A percentile compares a stretch with the other conserved stretches of the same genome.
These are phyloP conservation scores for Vitis hybrid DNA, from an alignment of 177 flowering plant species.

Conservation along the genomic window DNA sequence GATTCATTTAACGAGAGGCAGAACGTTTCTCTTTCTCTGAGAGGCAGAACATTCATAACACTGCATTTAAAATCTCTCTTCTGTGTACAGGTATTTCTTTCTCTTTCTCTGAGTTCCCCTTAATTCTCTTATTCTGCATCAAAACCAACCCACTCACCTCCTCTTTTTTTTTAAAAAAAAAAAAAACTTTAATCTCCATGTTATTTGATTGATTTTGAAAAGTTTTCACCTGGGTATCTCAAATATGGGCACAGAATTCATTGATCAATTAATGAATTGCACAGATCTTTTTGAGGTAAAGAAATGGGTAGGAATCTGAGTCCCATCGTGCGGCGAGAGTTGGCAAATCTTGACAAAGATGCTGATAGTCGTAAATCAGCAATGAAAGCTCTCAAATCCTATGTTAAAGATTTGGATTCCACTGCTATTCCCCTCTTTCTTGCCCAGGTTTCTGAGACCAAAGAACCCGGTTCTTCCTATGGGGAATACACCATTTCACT, in stretches of 20 bases:
- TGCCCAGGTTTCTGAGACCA: conserved; percentile 86
- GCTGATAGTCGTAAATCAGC: conserved; percentile 89
- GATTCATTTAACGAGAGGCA: too few species aligned
- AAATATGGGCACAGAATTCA: neutral
- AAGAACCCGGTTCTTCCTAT: conserved; percentile 51
- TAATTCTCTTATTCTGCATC: too few species aligned
- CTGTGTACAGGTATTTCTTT: too few species aligned
- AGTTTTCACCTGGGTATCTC: neutral
- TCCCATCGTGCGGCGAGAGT: conserved; percentile 60
- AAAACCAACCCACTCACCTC: too few species aligned
- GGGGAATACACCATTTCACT: conserved; percentile 89
- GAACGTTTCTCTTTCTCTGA: too few species aligned
- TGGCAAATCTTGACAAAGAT: conserved; percentile 90
- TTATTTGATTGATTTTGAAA: neutral
- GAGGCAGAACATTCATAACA: too few species aligned
- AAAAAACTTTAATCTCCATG: too few species aligned
- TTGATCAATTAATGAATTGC: neutral
- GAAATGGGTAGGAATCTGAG: conserved; percentile 81
- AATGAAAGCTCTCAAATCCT: conserved; percentile 77
- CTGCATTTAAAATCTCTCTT: too few species aligned
- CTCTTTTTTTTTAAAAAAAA: too few species aligned
- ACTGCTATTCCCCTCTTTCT: conserved; percentile 83
- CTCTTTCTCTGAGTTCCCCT: too few species aligned
- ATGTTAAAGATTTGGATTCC: conserved; percentile 84
- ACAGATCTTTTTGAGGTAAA: conserved; percentile 22